These are phyloP conservation scores for Umbilicus rupestris DNA, from an alignment of 164 flowering plant genomes.

Conservation along the genomic window DNA sequence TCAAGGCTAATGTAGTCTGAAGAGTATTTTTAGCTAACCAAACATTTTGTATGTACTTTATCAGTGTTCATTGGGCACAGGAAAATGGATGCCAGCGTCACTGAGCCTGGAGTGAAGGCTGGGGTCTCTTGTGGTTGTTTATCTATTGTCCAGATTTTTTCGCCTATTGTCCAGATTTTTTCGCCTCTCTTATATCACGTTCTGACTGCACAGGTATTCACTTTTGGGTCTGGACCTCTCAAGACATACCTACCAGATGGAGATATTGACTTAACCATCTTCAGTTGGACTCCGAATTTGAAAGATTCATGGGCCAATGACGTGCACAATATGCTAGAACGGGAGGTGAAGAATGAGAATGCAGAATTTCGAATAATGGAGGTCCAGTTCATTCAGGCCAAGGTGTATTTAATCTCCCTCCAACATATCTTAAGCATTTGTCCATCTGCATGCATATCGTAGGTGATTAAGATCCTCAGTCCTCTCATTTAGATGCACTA, in stretches of 20 bases:
- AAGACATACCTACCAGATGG: constrained; percentile 26
- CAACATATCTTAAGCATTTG: not conserved
- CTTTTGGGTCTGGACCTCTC: constrained; percentile 23
- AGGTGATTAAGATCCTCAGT: not conserved
- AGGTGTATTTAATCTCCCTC: constrained; percentile 9
- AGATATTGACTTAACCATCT: constrained; percentile 23
- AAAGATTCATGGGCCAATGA: constrained; percentile 16
- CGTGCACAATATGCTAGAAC: constrained; percentile 16
- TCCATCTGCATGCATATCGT: not conserved
- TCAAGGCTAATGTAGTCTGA: too few relatives aligned
- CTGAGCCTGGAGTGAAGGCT: too few relatives aligned
- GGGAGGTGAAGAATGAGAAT: constrained; percentile 16
- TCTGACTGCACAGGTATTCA: constrained; percentile 16
- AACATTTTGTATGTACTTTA: too few relatives aligned
- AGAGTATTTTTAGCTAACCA: too few relatives aligned
- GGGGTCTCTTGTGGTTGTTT: not conserved
- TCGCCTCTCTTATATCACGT: not conserved
- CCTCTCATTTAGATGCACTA: too few relatives aligned
- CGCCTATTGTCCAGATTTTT: too few relatives aligned
- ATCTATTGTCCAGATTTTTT: not conserved
- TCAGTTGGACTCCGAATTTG: constrained; percentile 11
- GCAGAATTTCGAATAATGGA: constrained; percentile 21
- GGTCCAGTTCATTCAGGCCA: constrained; percentile 21
- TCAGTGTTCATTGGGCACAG: too few relatives aligned
- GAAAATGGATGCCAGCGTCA: too few relatives aligned